A percentile compares a stretch with the other conserved stretches of the same genome.
phyloP scores from a whole-genome alignment of 2,329 filamentous ascomycete genomes.

The Colletotrichum sp. region DNA sequence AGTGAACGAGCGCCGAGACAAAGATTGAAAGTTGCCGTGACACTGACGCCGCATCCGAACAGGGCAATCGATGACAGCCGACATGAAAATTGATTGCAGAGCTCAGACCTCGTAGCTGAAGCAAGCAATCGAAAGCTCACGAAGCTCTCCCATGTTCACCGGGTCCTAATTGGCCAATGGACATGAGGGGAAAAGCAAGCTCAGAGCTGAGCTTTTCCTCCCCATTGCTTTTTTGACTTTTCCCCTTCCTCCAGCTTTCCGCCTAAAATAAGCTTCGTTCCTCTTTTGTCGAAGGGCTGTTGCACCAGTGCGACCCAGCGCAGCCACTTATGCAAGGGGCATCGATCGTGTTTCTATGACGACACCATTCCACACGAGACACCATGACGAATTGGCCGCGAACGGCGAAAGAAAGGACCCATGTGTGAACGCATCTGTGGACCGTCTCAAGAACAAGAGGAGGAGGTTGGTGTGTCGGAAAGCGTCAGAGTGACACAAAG shows the following conservation, averaged over 20 bases:
- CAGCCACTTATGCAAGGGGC: constrained; percentile 25
- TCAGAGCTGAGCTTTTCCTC: not conserved
- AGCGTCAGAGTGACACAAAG: not conserved
- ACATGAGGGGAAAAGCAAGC: not conserved
- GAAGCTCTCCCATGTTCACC: not conserved
- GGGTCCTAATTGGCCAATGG: constrained; percentile 7
- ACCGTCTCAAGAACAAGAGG: not conserved
- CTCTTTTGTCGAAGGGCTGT: not conserved
- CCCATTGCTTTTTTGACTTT: not conserved
- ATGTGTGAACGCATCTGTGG: constrained; percentile 13
- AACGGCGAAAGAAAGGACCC: not conserved
- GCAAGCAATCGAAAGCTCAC: not conserved
- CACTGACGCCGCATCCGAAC: not conserved
- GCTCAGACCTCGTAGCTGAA: not conserved
- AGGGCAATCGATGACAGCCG: not conserved
- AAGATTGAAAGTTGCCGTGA: not conserved
- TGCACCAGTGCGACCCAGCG: not conserved
- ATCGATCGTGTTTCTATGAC: constrained; percentile 17
- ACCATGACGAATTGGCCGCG: constrained; percentile 18
- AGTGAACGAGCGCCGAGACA: not conserved
- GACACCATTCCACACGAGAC: constrained; percentile 22
- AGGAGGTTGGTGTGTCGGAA: not conserved
- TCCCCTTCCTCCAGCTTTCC: not conserved
- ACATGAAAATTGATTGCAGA: not conserved
- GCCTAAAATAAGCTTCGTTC: not conserved